phyloP scores from a whole-genome alignment of 306 rosid species.

The Dryas alaskensis region DNA sequence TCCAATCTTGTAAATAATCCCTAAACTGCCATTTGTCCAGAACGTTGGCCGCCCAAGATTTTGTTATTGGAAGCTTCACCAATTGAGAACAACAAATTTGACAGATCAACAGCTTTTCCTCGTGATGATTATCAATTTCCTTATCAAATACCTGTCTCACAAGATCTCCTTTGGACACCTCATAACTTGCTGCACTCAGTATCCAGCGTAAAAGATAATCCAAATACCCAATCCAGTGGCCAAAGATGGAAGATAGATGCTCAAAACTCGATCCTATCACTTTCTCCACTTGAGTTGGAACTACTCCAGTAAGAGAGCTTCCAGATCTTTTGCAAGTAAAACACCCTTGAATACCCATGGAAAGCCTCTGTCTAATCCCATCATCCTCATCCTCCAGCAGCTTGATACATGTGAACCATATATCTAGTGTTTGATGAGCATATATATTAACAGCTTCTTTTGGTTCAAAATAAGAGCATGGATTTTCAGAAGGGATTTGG shows the following conservation, averaged over 20 bases:
- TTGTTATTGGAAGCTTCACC: conserved; percentile 57
- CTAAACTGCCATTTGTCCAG: conserved; percentile 39
- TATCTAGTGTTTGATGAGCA: conserved; percentile 63
- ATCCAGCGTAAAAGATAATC: conserved; percentile 59
- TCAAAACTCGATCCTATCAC: conserved; percentile 74
- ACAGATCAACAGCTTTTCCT: conserved; percentile 81
- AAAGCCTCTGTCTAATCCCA: conserved; percentile 57
- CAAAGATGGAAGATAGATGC: conserved; percentile 73
- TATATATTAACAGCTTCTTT: conserved; percentile 54
- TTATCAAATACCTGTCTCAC: conserved; percentile 89
- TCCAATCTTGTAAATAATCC: conserved; percentile 50
- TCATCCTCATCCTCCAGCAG: conserved; percentile 96
- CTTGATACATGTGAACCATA: conserved; percentile 82
- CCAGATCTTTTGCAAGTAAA: conserved; percentile 42
- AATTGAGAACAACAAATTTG: conserved; percentile 81
- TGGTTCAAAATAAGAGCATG: conserved; percentile 34
- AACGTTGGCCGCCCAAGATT: conserved; percentile 31
- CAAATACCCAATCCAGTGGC: conserved; percentile 78
- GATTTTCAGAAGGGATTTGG: conserved; percentile 35
- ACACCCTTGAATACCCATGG: conserved; percentile 67
- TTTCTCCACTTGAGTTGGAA: conserved; percentile 84
- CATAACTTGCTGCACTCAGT: conserved; percentile 44
- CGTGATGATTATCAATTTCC: conserved; percentile 94
- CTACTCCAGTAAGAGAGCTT: conserved; percentile 36
- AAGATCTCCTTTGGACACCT: conserved; percentile 58